phyloP scores from a whole-genome alignment of 106 monocot species.

The Dendrobium nobile region DNA sequence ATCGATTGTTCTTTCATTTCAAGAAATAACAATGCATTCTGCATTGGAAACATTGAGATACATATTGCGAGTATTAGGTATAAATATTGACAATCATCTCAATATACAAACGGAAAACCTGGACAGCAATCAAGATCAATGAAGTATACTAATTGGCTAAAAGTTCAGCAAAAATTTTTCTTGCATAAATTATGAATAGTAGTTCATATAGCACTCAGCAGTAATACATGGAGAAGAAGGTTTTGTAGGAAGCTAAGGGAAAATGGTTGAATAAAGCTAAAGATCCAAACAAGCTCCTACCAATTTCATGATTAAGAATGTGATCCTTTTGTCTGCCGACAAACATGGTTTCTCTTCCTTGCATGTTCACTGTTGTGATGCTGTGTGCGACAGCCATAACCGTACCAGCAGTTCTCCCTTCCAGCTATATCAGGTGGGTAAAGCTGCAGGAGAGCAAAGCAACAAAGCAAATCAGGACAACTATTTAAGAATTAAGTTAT shows the following conservation, averaged over 20 bases:
- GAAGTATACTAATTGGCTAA: too few relatives aligned
- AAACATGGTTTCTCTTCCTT: conserved; percentile 82
- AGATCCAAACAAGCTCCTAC: too few relatives aligned
- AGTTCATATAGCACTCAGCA: neutral
- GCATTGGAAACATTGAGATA: too few relatives aligned
- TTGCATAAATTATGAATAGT: neutral
- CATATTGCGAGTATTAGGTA: too few relatives aligned
- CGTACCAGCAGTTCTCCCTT: conserved; percentile 96
- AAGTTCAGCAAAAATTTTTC: too few relatives aligned
- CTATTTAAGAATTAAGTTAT: neutral
- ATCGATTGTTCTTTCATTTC: too few relatives aligned
- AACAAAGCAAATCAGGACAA: neutral
- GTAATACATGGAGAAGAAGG: neutral
- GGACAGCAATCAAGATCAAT: too few relatives aligned
- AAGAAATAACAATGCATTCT: too few relatives aligned
- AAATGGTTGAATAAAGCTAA: too few relatives aligned
- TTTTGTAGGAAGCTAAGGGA: neutral
- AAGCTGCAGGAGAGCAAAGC: conserved; percentile 23
- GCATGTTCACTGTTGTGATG: conserved; percentile 84
- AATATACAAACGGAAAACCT: too few relatives aligned
- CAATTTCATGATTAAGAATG: neutral
- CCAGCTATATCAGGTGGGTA: conserved; percentile 53
- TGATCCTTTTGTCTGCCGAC: conserved; percentile 60
- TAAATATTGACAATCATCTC: too few relatives aligned
- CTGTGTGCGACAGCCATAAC: conserved; percentile 82